Percentiles rank a stretch among this genome's conserved stretches.
These are phyloP conservation scores for Exophiala sp. DNA, from an alignment of 2,329 filamentous ascomycete species.

Conservation along the genomic window DNA sequence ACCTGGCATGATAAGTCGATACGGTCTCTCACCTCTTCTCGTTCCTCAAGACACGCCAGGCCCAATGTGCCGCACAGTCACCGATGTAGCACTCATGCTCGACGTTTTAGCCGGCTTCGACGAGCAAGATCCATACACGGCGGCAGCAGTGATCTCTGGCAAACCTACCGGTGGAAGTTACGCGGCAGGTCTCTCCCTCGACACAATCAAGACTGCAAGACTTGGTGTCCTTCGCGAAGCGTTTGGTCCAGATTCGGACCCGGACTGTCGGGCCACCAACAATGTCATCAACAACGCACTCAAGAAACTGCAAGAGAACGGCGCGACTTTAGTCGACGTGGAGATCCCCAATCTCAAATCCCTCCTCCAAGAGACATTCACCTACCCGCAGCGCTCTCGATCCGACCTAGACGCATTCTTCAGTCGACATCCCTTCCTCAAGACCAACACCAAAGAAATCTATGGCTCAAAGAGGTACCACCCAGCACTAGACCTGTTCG, in stretches of 20 bases:
- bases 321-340: constrained; percentile 10
- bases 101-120: constrained; percentile 15
- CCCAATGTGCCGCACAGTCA: constrained; percentile 18
- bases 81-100: constrained; percentile 14
- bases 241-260: constrained; percentile 9
- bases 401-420: constrained; percentile 18
- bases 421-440: constrained; percentile 7
- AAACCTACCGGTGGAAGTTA: constrained; percentile 9
- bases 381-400: constrained; percentile 12
- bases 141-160: constrained; percentile 7
- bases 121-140: constrained; percentile 12
- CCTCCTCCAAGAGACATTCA: constrained; percentile 5
- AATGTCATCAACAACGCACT: constrained; percentile 8
- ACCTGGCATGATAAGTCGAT: constrained; percentile 44
- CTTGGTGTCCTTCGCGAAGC: constrained; percentile 9
- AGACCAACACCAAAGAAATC: constrained; percentile 8
- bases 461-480: constrained; percentile 11
- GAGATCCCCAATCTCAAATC: constrained; percentile 9
- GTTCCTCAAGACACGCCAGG: constrained; percentile 18
- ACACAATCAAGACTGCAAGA: constrained; percentile 8
- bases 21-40: constrained; percentile 36
- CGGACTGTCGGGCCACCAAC: constrained; percentile 7
- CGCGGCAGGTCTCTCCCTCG: constrained; percentile 3
- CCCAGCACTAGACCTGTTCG: constrained; percentile 14
- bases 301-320: constrained; percentile 4